Base-by-base conservation (phyloP, 2,329 filamentous ascomycete genomes). In the Diaporthe velutina region DNA sequence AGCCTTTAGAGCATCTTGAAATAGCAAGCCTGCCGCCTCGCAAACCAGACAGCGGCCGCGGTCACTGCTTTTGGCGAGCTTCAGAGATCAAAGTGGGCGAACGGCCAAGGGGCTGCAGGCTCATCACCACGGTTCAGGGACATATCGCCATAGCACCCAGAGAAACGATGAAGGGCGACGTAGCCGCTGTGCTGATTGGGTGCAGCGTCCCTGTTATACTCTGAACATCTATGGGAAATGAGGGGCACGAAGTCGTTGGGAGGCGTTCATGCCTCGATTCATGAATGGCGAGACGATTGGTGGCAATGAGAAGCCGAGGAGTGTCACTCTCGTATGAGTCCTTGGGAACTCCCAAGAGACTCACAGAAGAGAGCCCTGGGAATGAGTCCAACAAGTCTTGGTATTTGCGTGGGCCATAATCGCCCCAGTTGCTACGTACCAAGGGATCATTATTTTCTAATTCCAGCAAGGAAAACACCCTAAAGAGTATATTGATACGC, bases 401-500 rank as follows among this genome's bases (percentile, higher is more conserved):
- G n/a, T n/a, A n/a, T n/a, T n/a, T n/a, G n/a, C n/a, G n/a, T n/a
- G n/a, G n/a, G n/a, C n/a, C n/a, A n/a, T n/a, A n/a, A n/a, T n/a
- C n/a, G n/a, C n/a, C n/a, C n/a, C n/a, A n/a, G n/a, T n/a, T n/a
- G n/a, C n/a, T n/a, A n/a, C n/a, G n/a, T n/a, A n/a, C n/a, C n/a
- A 38, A 38, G 35, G 10, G 35, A 38, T 38, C 35, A 38, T 38
- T 38, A 38, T 6, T 38, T 38, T 38, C 10, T 5, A 38, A 38
- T 10, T 38, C 10, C 5, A 38, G 35, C 35, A 38, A 38, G 10
- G 5, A 38, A 55, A 50, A 17, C 28, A 4, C 64, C 33, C 25
- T 55, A 77, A 42, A 77, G 48, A 12, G 76, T 76, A 30, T 73
- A 77, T 15, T 75, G 67, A 33, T 77, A 76, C 19, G 72, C 71